Base-by-base conservation (phyloP, 352 stramenopile species). In the Globisporangium nodosum region DNA sequence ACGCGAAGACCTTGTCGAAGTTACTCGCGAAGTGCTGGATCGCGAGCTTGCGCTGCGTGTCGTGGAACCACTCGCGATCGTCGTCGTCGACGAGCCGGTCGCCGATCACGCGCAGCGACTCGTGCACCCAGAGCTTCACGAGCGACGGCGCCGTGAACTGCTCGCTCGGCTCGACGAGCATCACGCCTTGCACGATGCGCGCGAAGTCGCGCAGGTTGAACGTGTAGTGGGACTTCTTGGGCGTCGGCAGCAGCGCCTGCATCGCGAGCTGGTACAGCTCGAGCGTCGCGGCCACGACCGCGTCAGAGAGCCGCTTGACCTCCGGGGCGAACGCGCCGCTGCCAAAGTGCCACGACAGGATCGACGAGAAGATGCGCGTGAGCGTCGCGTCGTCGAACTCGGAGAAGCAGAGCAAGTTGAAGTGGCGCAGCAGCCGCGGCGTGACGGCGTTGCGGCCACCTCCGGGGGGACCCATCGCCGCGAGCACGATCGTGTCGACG, bases 201-300 rank as follows among this genome's bases (percentile, higher is more conserved):
- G 84, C 90, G 56, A 98, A 98, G 64, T 98, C 94, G 6, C 94
- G 82, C 52, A 98, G 61, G 50, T 98, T 98, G 70, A 98, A 98
- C 16, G 93, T 98, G 72, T 98, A 98, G 72, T 98, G 94, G 16
- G 85, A 96, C 73, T 98, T 98, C 30, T 92, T 90, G 0, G 94
- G 94, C 13, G 94, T 98, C 30, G 94, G 92, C 3, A 98, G 76
- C 33, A 98, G 69, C 27, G 77, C 66, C 20, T 76, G 71, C 73
- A 96, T 96, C 3, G 82, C 71, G 9, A 82, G 73, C 60, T 92
- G 80, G 64, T 98, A 98, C 20, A 93, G 78, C 35, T 96, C 87
- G n/a, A 98, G 66, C 1, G 94, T 98, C 16, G 91, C 90, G 5
- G 85, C 76, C 7, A 98, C 92, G 13, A 98, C 74, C 0, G 71